Evolutionary conservation across 768 basidiomycete genomes (phyloP).

Genomic region (Kockovaella imperatae): DNA sequence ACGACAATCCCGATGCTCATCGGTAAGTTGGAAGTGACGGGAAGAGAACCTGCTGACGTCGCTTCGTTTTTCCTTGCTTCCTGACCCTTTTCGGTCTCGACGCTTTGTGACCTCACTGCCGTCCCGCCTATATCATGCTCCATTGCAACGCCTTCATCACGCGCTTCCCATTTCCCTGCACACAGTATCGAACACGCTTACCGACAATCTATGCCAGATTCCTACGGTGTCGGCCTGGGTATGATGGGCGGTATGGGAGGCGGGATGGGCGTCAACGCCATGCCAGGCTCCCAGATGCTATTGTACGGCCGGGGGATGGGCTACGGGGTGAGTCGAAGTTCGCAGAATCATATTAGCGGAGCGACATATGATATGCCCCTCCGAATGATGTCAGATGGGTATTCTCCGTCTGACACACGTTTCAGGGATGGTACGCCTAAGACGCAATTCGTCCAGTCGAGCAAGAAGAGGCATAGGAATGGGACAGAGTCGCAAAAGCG

Average conservation of each 20-base stretch:
- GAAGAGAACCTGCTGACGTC: neutral
- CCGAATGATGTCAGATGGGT: too few relatives aligned
- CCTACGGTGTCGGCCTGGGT: conserved; percentile 29
- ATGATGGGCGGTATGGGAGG: conserved; percentile 22
- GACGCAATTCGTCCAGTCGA: neutral
- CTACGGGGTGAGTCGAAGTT: neutral
- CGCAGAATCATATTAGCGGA: neutral
- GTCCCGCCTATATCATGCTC: too few relatives aligned
- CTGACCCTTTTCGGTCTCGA: neutral
- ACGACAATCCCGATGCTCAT: conserved; percentile 37
- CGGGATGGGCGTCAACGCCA: conserved; percentile 30
- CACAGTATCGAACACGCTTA: conserved; percentile 34
- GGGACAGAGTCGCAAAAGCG: neutral
- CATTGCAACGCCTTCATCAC: too few relatives aligned
- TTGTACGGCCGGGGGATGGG: conserved; percentile 30
- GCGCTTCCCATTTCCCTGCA: neutral
- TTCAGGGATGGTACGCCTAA: conserved; percentile 8
- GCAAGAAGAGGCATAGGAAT: neutral
- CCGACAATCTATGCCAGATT: conserved; percentile 32
- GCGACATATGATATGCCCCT: too few relatives aligned
- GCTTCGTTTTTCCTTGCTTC: conserved; percentile 1
- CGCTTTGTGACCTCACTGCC: too few relatives aligned
- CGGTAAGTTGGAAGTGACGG: conserved; percentile 12
- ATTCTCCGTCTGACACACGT: neutral
- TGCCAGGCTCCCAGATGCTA: conserved; percentile 34